Evolutionary conservation across 352 stramenopile genomes (phyloP), one percentile per base, ranked within the genome.

Genomic region (Phytophthora parvispora): DNA sequence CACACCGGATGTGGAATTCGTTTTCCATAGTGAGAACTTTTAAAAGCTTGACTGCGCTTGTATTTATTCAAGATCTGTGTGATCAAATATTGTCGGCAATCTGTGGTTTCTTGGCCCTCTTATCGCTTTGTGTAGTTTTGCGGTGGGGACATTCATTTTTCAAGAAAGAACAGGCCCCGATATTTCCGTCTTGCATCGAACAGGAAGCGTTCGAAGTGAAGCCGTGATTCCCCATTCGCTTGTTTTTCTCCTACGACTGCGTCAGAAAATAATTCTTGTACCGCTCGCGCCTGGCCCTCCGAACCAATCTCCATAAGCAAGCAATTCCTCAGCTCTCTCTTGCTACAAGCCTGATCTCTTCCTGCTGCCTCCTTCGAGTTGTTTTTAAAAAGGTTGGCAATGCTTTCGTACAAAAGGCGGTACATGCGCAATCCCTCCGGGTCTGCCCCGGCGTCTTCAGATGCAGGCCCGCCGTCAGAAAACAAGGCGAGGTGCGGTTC

Each of bases 401-500:
- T 60, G 18, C 80, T 84, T 1, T 72, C 20, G 3, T 76, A 32
- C 12, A 94, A 48, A 9, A 75, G 50, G 1, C 55, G 71, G 53
- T 94, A 94, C 77, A 92, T 90, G 0, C 71, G 74, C 24, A 94
- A 55, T 0, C 84, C 86, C 7, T 84, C 63, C 0, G 56, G 59
- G 29, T 81, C 65, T 2, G 49, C 29, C 65, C 54, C 62, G 27
- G 32, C n/a, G 42, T 22, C 6, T 54, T 38, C 10, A 38, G 55
- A 6, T 12, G 40, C 63, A 22, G 66, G 58, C 3, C 67, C 73
- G 8, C 81, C 83, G 34, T 81, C 78, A 3, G 89, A 77, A 75
- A 96, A 96, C 8, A 96, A 57, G 8, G 89, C 89, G 2, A 84
- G 47, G 28, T 96, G 89, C 1, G 89, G 89, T 51, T 96, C 89